Evolutionary conservation across 164 flowering plant genomes (phyloP), one percentile per base, ranked within the genome.

Genomic region (Litsea cubeba): DNA sequence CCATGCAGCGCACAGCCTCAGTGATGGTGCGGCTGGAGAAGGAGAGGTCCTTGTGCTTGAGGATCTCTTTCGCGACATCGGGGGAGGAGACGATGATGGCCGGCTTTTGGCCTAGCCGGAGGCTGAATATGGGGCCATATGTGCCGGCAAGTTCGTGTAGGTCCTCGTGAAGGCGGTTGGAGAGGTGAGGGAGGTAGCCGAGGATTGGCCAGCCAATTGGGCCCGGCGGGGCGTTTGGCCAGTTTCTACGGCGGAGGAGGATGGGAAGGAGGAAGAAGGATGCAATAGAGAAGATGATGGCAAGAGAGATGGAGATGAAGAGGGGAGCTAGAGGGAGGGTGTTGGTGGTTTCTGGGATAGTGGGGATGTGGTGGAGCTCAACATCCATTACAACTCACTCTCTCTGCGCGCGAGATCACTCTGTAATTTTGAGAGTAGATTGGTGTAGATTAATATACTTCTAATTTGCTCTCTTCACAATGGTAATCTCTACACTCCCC

Each of bases 1-100:
- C 70, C 3, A 77, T 76, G 30, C 74, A 68, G 1, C 82, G 78
- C 26, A 82, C 77, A n/a, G 82, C 84, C 74, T 82, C 84, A 11
- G 80, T 82, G 62, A 82, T 79, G 6, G 82, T 76, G 20, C 84
- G 78, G 78, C 82, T 79, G 11, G 84, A 82, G 73, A 82, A 74
- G 58, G 76, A 50, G 2, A 65, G 20, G 30, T 82, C 84, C 26
- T 82, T 65, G 65, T 76, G 78, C 68, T 79, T 82, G 26, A 82
- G 72, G 14, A 82, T 82, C 67, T 79, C 84, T 30, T 51, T 60
- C 23, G 74, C 40, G 14, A 79, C 62, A 1, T 76, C 80, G 14
- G 84, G 84, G 30, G 81, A 79, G 20, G 84, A 76, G 35, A 79
- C 80, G 12, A 82, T 80, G 46, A 82, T 79, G n/a, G 80, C 78